Base-by-base conservation (phyloP, 2,329 filamentous ascomycete species). In the Neurospora sp. region DNA sequence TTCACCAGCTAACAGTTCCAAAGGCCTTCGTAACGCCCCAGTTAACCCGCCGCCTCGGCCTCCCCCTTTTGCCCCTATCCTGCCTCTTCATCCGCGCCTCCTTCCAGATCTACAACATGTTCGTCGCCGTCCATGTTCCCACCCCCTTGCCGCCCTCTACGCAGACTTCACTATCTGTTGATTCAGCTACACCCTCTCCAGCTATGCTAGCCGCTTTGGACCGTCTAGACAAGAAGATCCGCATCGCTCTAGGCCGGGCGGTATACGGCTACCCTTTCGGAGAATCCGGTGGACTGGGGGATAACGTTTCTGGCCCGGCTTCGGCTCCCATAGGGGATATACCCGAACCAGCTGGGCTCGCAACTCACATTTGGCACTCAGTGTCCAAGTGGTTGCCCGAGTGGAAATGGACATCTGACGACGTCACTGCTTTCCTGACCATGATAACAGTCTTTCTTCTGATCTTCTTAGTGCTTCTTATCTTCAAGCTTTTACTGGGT, bases 31-130 rank as follows among this genome's bases (percentile, higher is more conserved):
- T 90, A 12, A 91, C 96, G 33, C 94, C 96, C 36, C 95, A 96
- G 33, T 83, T 99, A 1, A 97, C 93, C 4, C 92, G 94, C 70
- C 89, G 96, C 19, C 87, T 99, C 0, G 96, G 96, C 0, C 84
- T 99, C 0, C 96, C 96, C 0, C 90, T 98, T 38, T 91, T 99
- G 66, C 96, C 96, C 0, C 85, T 99, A 0, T 95, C 94, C 1
- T 98, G 94, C 75, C 88, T 99, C 66, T 97, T 99, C 80, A 96
- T 99, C 79, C 89, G 96, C 62, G 93, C 96, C 66, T 94, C 92
- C 0, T 87, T 98, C 62, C 96, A 99, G 79, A 97, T 95, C 6
- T 99, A 98, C 80, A 92, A 97, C 81, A 98, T 98, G 95, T 97
- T 98, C 77, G 86, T 98, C 15, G 92, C 94, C 3, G 94, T 92